Evolutionary conservation across 805 yeast genomes (phyloP), one percentile per base, ranked within the genome.

Genomic region (Middelhovenomyces tepae): DNA sequence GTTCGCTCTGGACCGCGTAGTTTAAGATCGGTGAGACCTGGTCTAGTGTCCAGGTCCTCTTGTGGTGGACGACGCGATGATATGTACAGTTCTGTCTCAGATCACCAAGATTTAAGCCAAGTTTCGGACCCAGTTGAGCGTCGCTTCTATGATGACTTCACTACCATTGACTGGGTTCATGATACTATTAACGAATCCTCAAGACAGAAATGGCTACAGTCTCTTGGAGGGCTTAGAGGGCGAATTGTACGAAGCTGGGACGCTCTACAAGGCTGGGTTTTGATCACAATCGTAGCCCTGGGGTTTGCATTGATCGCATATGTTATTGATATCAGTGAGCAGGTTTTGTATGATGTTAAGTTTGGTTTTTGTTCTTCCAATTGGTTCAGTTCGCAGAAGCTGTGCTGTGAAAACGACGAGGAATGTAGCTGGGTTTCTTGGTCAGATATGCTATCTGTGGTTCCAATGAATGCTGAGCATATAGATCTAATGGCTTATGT

Each of bases 101-200:
- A n/a, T n/a, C n/a, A n/a, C n/a, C n/a, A n/a, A n/a, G n/a, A n/a
- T n/a, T n/a, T n/a, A n/a, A n/a, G n/a, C 5, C 13, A 7, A n/a
- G 10, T 16, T 5, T 14, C 19, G 6, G 34, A 8, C 14, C 27
- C 16, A 43, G 52, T 16, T 16, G 31, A 39, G 15, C 30, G 67
- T 16, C 60, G 57, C 41, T 69, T 57, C 54, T 73, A 73, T 47
- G 74, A 73, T 46, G 77, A 73, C 50, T 73, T 71, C 51, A 72
- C 79, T 15, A 70, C 77, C 13, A 68, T 72, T 11, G 79, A 73
- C 51, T 73, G 78, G 78, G 65, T 69, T 2, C 60, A 62, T 19
- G 74, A 72, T 20, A 60, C 62, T 22, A 54, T 70, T 19, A 54
- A 56, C 35, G 67, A 67, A 32, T 64, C 70, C 22, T 54, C 50